phyloP scores from a whole-genome alignment of 2,329 filamentous ascomycete species.

The Alternaria brassicicola region DNA sequence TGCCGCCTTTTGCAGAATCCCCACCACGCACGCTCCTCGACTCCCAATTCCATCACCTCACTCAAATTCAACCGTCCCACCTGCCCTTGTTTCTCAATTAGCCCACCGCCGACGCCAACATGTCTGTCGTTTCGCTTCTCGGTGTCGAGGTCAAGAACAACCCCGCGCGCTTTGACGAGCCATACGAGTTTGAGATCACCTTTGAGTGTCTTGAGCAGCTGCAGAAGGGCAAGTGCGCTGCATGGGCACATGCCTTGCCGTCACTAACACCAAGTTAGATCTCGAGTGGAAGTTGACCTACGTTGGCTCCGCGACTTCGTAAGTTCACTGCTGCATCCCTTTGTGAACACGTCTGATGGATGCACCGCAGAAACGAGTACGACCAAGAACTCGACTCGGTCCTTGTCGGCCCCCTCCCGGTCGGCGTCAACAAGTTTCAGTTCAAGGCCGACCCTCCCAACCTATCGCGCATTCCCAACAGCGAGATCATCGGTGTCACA shows the following conservation, averaged over 20 bases:
- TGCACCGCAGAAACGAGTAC: constrained; percentile 75
- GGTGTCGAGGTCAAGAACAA: constrained; percentile 98
- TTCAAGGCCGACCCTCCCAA: constrained; percentile 95
- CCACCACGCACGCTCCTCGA: constrained; percentile 7
- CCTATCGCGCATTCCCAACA: constrained; percentile 86
- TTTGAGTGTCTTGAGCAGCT: constrained; percentile 96
- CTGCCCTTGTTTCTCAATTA: constrained; percentile 2
- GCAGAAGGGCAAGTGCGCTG: constrained; percentile 74
- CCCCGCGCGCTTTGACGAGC: constrained; percentile 88
- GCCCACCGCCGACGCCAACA: constrained; percentile 56
- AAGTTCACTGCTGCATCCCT: constrained; percentile 51
- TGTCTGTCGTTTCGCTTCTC: constrained; percentile 96
- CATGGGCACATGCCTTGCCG: background rate
- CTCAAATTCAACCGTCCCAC: background rate
- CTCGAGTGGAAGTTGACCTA: constrained; percentile 99
- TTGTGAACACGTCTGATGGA: constrained; percentile 15
- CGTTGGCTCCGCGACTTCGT: constrained; percentile 97
- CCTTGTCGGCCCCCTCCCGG: constrained; percentile 94
- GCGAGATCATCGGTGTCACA: constrained; percentile 94
- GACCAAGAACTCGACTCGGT: constrained; percentile 98
- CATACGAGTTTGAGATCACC: constrained; percentile 97
- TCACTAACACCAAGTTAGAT: constrained; percentile 61
- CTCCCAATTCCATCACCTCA: constrained; percentile 1
- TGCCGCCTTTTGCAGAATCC: constrained; percentile 9
- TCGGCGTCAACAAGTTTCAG: constrained; percentile 98